Percentiles rank a stretch among this genome's conserved stretches.
Evolutionary conservation across 352 stramenopile species (phyloP).

Genomic region (Pythium brachiatum): DNA sequence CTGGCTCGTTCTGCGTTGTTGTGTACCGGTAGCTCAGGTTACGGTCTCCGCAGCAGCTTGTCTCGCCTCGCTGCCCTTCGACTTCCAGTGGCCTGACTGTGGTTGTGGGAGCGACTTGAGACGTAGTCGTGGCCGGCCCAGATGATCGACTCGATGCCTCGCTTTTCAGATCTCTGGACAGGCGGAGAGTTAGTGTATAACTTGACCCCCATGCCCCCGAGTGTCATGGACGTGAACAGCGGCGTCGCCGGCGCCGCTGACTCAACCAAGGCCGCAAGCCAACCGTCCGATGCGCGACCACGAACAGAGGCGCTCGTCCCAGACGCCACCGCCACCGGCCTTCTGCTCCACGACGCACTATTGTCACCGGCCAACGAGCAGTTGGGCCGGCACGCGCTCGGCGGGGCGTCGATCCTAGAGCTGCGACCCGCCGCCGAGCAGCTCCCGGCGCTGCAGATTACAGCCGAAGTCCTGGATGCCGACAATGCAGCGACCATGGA

Average conservation of each 20-base stretch:
- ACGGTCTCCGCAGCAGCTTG: too few relatives aligned
- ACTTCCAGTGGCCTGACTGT: too few relatives aligned
- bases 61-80: neutral
- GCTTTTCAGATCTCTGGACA: conserved; percentile 28
- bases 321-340: neutral
- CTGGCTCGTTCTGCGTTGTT: neutral
- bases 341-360: too few relatives aligned
- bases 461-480: neutral
- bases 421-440: neutral
- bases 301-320: neutral
- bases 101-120: neutral
- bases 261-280: conserved; percentile 1
- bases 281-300: neutral
- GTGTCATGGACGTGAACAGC: conserved; percentile 2
- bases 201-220: conserved; percentile 15
- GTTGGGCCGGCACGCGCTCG: too few relatives aligned
- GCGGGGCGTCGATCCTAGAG: too few relatives aligned
- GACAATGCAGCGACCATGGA: neutral
- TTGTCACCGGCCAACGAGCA: too few relatives aligned
- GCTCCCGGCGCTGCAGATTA: neutral
- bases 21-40: too few relatives aligned
- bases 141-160: conserved; percentile 22
- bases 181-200: conserved; percentile 16
- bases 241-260: conserved; percentile 2
- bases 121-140: neutral